Evolutionary conservation across 1,284 basidiomycete species (phyloP).

Genomic region (Ganoderma resinaceum): DNA sequence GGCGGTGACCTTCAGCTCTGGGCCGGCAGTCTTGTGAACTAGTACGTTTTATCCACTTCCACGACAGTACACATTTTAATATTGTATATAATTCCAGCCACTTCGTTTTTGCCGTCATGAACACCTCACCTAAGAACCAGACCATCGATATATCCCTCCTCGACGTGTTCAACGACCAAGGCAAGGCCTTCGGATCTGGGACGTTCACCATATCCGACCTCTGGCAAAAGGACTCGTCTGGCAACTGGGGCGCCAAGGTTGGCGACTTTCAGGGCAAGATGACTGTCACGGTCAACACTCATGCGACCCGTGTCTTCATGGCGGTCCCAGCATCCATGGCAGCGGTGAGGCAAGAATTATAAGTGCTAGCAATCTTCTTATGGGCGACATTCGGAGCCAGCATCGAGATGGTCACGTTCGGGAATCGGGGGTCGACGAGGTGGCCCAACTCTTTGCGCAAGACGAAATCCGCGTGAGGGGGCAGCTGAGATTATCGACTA

Average conservation of each 20-base stretch:
- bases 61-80: neutral
- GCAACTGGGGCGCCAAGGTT: conserved; percentile 43
- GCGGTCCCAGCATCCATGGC: conserved; percentile 31
- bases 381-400: neutral
- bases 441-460: neutral
- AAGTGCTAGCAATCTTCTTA: conserved; percentile 15
- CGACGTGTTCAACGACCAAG: conserved; percentile 46
- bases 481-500: neutral
- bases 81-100: conserved; percentile 22
- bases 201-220: conserved; percentile 45
- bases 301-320: conserved; percentile 43
- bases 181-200: conserved; percentile 37
- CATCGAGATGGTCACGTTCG: neutral
- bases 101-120: conserved; percentile 46
- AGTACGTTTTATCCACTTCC: conserved; percentile 30
- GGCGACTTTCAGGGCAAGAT: conserved; percentile 38
- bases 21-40: conserved; percentile 41
- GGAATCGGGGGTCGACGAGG: conserved; percentile 7
- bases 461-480: conserved; percentile 6
- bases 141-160: conserved; percentile 41
- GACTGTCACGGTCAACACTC: conserved; percentile 38
- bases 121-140: conserved; percentile 43
- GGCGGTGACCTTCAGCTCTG: conserved; percentile 44
- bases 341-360: conserved; percentile 30
- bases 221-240: conserved; percentile 45